These are phyloP conservation scores for Solanum sitiens DNA, from an alignment of 257 asterid species.

Conservation along the genomic window DNA sequence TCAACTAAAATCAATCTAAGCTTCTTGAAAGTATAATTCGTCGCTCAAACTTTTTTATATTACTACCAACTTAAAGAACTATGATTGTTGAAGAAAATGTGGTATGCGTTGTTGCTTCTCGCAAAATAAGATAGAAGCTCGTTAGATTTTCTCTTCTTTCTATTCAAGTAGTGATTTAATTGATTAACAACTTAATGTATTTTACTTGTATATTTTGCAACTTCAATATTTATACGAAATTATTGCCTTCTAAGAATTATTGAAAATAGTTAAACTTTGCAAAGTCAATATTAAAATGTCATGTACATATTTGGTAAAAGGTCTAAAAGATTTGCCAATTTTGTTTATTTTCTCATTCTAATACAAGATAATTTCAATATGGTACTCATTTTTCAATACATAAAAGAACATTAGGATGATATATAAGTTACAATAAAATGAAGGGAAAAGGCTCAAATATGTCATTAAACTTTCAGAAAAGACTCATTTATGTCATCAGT, in stretches of 20 bases:
- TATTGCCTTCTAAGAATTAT: background rate
- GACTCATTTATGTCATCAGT: too few relatives aligned
- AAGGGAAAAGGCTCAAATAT: too few relatives aligned
- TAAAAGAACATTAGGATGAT: background rate
- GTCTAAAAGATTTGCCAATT: background rate
- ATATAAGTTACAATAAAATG: too few relatives aligned
- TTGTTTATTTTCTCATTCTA: background rate
- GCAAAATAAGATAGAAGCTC: background rate
- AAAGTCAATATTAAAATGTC: background rate
- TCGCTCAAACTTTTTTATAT: background rate
- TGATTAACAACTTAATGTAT: background rate
- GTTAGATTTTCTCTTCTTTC: background rate
- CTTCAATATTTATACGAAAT: background rate
- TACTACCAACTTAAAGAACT: too few relatives aligned
- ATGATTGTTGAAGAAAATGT: background rate
- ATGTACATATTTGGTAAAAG: background rate
- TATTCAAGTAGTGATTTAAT: background rate
- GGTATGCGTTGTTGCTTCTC: background rate
- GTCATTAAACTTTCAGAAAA: too few relatives aligned
- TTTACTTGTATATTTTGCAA: background rate
- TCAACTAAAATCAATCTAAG: background rate
- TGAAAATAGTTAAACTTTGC: background rate
- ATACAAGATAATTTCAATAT: background rate
- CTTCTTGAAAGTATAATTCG: background rate
- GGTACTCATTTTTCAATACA: background rate